Conservation (phyloP, 768 basidiomycete species). For the Phaeotremella fagi region DNA sequence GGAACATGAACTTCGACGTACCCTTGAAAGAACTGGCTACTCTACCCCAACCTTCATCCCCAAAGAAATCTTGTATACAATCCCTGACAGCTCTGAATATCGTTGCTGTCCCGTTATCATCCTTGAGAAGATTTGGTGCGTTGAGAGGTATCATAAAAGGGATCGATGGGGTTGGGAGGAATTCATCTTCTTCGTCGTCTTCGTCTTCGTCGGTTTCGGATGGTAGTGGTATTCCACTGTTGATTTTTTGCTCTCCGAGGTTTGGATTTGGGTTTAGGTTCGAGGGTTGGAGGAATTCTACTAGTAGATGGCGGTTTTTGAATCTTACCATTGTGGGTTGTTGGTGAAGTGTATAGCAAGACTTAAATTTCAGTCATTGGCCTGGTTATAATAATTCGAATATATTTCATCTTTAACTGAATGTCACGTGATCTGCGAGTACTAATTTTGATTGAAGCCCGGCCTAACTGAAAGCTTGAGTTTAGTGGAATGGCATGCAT, state of each 20-base stretch:
- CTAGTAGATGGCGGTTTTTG: conserved; percentile 86
- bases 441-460: no score
- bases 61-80: conserved; percentile 67
- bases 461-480: no score
- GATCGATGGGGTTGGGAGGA: conserved; percentile 9
- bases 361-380: no score
- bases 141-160: conserved; percentile 33
- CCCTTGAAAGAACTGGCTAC: conserved; percentile 68
- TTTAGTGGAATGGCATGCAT: no score
- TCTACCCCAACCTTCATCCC: conserved; percentile 80
- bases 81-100: conserved; percentile 67
- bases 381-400: no score
- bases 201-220: conserved; percentile 12
- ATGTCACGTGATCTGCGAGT: no score
- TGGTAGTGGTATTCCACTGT: no score
- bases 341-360: no score
- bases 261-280: neutral
- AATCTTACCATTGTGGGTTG: conserved; percentile 60
- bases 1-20: conserved; percentile 47
- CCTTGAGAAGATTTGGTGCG: conserved; percentile 2
- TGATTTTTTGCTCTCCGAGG: neutral
- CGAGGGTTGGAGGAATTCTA: conserved; percentile 64
- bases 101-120: conserved; percentile 3
- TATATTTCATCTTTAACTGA: no score
- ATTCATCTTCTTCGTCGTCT: conserved; percentile 25